Evolutionary conservation across 2,329 filamentous ascomycete genomes (phyloP), one percentile per base, ranked within the genome.

Genomic region (Plectosphaerella cucumerina): DNA sequence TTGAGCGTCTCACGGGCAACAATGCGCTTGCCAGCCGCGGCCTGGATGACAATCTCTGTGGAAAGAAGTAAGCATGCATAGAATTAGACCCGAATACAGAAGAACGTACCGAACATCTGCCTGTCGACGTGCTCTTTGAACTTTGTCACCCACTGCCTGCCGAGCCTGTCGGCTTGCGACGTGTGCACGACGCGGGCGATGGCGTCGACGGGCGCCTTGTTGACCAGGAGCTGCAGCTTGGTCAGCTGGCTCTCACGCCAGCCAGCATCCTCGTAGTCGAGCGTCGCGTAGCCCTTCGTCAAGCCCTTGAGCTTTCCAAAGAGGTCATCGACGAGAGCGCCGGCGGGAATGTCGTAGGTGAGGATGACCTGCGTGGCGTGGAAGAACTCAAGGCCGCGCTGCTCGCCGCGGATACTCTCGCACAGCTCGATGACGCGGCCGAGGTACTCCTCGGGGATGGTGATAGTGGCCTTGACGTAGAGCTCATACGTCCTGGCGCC

Each of bases 101-200:
- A 3, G 6, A 51, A 57, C 70, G 48, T 58, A 76, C 74, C 75
- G 65, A 96, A 99, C 85, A 97, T 94, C 68, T 99, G 94, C 17
- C 94, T 78, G 62, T 96, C 89, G 18, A 99, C 93, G 62, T 97
- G 93, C 67, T 97, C 86, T 65, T 96, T 97, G 77, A 99, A 97
- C 69, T 96, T 96, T 39, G 82, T 85, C 6, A 97, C 93, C 94
- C 94, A 99, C 51, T 85, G 78, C 45, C 90, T 80, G 5, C 91
- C 94, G 5, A 97, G 75, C 17, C 89, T 80, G 26, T 93, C 87
- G 0, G 86, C 84, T 67, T 97, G 91, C 12, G 86, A 90, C 35
- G 77, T 72, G 62, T 99, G 94, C 37, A 97, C 82, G 4, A 99
- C 85, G 33, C 93, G 85, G n/a, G 90, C 86, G 17, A 99, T 91